Evolutionary conservation across 2,329 filamentous ascomycete genomes (phyloP).

Genomic region (Trichoderma asperellum): DNA sequence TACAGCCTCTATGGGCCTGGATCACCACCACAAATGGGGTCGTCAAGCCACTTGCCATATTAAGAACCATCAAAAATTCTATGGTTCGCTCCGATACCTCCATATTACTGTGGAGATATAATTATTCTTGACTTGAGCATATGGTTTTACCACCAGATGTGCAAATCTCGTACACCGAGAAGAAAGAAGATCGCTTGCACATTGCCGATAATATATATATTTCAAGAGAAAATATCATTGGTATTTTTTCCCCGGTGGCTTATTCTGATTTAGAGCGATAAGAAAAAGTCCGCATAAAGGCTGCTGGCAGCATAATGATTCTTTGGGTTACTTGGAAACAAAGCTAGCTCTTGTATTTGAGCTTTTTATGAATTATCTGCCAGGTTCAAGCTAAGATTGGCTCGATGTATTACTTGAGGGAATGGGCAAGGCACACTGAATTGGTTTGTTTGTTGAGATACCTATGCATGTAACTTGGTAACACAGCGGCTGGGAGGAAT

Average conservation of each 20-base stretch:
- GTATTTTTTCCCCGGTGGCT: background rate
- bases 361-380: background rate
- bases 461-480: background rate
- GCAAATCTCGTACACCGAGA: background rate
- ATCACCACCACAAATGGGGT: conserved; percentile 44
- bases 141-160: conserved; percentile 2
- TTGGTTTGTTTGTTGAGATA: background rate
- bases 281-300: conserved; percentile 3
- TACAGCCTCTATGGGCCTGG: conserved; percentile 55
- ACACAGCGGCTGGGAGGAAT: conserved; percentile 7
- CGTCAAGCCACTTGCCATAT: conserved; percentile 50
- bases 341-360: background rate
- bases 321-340: background rate
- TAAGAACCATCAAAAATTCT: conserved; percentile 33
- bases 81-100: conserved; percentile 26
- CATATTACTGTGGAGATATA: background rate
- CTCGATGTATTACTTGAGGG: background rate
- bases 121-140: background rate
- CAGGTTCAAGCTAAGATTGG: background rate
- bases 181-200: background rate
- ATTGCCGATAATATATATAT: background rate
- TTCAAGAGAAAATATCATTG: background rate
- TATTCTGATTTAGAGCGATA: background rate
- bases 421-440: conserved; percentile 1
- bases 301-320: background rate